Evolutionary conservation across 139 green algal genomes (phyloP), one percentile per base, ranked within the genome.

Genomic region (Chlorella sp.): DNA sequence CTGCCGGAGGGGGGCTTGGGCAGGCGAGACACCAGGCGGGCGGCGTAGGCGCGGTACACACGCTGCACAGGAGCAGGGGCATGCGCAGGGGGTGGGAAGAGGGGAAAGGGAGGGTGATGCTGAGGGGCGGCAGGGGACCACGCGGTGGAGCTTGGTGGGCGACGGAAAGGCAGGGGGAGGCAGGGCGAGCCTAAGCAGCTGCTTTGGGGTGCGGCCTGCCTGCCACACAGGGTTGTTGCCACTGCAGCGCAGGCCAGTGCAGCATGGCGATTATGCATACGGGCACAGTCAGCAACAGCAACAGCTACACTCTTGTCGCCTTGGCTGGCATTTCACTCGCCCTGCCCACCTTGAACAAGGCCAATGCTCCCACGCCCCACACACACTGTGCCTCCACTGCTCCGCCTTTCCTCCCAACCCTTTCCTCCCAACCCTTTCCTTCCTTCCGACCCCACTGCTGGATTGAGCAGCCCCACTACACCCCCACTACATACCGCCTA

Each of bases 11-110:
- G 93, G 4, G 96, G 97, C 83, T 95, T 96, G 26, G 97, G 97
- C 79, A 99, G 88, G 3, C 96, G 93, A 5, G 91, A 90, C 66
- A 95, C 78, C 39, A 99, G 94, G 85, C 95, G 95, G 21, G 53
- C 82, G 0, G 96, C 95, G 87, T 99, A 99, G 0, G 91, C 91
- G 16, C 37, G 57, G 83, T 98, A 94, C 79, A 99, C 94, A 48
- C 94, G 93, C 94, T 96, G 93, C 83, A 95, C 86, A 21, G 81
- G 66, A 18, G 18, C 22, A 22, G n/a, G 85, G 77, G 77, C 19
- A 36, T n/a, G n/a, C n/a, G 68, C 26, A 76, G 24, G 40, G 24
- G 69, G 48, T 5, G 48, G 9, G 5, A 94, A 93, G 53, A 89
- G 21, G 22, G 21, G 64, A 30, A 19, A 60, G 34, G 34, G 24